Evolutionary conservation across 768 basidiomycete species (phyloP), one percentile per base, ranked within the genome.

Genomic region (Termitomyces titanicus): DNA sequence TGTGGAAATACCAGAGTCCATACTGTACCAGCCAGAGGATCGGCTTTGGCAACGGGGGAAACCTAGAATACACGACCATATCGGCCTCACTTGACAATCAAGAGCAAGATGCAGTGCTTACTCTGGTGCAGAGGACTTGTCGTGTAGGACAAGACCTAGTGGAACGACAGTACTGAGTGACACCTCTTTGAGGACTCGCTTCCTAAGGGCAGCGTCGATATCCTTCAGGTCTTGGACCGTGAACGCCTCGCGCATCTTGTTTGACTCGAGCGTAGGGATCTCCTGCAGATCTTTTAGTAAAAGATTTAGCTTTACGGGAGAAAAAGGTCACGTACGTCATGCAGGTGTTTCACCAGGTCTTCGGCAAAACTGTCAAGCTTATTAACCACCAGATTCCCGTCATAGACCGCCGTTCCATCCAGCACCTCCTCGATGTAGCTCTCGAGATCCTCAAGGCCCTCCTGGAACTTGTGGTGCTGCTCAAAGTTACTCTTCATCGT

Each of bases 351-450:
- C 1, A 70, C 56, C 54, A 71, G 62, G 6, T 27, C 47, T 22
- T 71, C 71, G 3, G 60, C 59, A 33, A 71, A 71, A 7, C 43
- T 42, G 35, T 67, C 61, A 40, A 71, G 60, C 46, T 63, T 67
- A 3, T 53, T 51, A 4, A 67, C 27, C n/a, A 70, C 48, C 13
- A 53, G 31, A 13, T 55, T 42, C 0, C 61, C 65, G 56, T 84
- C 80, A 60, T 86, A 86, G 57, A 80, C 75, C 47, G 74, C 71
- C 35, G 82, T 79, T 33, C 85, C 76, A 43, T 75, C 80, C 62
- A 82, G 79, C 10, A 86, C 80, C 34, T 83, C 80, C 57, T 83
- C 75, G 54, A 85, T 74, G 22, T 68, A 68, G 18, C 44, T 52
- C 52, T 66, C 62, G 3, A 65, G 55, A 22, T 63, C 63, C 8